These are phyloP conservation scores for Durotheca rogersii DNA, from an alignment of 495 filamentous ascomycete genomes.

Conservation along the genomic window DNA sequence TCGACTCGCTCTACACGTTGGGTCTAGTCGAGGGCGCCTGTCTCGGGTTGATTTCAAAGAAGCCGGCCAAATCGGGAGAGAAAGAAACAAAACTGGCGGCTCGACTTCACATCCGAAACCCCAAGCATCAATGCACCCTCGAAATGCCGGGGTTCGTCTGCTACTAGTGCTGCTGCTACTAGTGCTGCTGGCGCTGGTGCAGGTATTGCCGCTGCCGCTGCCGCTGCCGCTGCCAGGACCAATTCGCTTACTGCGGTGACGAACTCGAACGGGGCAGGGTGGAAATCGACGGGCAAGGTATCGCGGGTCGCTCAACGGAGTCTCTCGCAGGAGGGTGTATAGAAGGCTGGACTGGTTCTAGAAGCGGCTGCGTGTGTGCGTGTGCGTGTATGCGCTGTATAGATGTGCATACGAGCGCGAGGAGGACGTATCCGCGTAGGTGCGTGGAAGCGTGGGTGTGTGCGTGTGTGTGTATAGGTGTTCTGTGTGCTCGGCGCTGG, in stretches of 20 bases:
- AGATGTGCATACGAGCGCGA: too few species aligned
- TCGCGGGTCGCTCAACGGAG: too few species aligned
- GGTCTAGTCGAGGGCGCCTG: not conserved
- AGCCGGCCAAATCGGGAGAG: constrained; percentile 14
- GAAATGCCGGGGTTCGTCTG: not conserved
- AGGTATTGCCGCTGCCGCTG: too few species aligned
- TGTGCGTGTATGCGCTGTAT: not conserved
- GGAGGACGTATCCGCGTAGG: too few species aligned
- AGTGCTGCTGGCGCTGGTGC: not conserved
- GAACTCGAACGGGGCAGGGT: too few species aligned
- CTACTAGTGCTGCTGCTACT: not conserved
- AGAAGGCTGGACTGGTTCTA: not conserved
- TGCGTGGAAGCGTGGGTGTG: not conserved
- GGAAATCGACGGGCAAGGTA: too few species aligned
- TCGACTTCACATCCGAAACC: constrained; percentile 30
- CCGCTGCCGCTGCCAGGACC: too few species aligned
- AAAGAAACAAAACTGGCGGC: constrained; percentile 23
- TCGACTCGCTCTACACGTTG: too few species aligned
- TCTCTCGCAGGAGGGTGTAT: not conserved
- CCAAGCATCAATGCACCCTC: constrained; percentile 26
- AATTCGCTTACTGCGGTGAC: too few species aligned
- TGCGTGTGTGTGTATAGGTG: not conserved
- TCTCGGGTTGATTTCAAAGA: constrained; percentile 13
- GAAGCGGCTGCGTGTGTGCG: not conserved
- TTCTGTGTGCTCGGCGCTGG: not conserved